Evolutionary conservation across 805 yeast genomes (phyloP).

Genomic region (Candida broadrunensis): DNA sequence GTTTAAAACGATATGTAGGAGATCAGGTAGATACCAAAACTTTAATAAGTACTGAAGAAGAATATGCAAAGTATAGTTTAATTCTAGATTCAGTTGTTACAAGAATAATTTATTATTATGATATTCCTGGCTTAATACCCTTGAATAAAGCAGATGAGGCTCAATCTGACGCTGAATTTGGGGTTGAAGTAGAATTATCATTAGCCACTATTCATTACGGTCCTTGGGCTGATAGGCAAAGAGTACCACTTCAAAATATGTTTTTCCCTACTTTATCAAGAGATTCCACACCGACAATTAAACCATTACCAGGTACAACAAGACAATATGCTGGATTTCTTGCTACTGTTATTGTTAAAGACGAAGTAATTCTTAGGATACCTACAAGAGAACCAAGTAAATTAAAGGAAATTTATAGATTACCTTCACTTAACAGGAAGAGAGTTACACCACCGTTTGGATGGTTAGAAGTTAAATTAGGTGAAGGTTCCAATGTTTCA

Average conservation of each 20-base stretch:
- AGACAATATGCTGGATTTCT: conserved; percentile 60
- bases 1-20: conserved; percentile 66
- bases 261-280: conserved; percentile 67
- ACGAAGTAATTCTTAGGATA: conserved; percentile 65
- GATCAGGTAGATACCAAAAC: conserved; percentile 28
- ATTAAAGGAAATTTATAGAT: conserved; percentile 41
- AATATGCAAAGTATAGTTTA: conserved; percentile 79
- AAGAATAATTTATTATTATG: conserved; percentile 62
- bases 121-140: conserved; percentile 55
- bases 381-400: conserved; percentile 87
- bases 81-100: conserved; percentile 60
- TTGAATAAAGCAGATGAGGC: not conserved
- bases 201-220: conserved; percentile 79
- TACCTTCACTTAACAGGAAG: conserved; percentile 4
- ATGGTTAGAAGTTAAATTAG: conserved; percentile 78
- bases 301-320: conserved; percentile 43
- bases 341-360: conserved; percentile 53
- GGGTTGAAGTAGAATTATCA: conserved; percentile 56
- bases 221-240: conserved; percentile 92
- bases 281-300: conserved; percentile 41
- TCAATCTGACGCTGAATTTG: conserved; percentile 34
- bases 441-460: conserved; percentile 67
- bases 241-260: conserved; percentile 59
- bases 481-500: conserved; percentile 48
- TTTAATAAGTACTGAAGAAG: conserved; percentile 44